Evolutionary conservation across 176 grass and related monocot species (phyloP).

Genomic region (Oryza glumipatula): DNA sequence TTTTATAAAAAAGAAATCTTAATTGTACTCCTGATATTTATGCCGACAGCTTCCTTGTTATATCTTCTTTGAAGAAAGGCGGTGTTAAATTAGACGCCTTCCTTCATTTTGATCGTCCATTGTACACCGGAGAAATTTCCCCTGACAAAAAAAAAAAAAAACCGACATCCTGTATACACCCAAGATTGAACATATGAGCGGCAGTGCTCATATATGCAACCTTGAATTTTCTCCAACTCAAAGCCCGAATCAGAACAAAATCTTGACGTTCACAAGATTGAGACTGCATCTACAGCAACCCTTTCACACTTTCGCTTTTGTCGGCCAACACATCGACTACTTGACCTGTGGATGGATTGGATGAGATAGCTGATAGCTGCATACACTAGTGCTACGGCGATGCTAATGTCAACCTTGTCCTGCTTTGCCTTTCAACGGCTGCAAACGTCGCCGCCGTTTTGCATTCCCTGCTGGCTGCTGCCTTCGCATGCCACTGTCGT

Average conservation of each 20-base stretch:
- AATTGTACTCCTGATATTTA: too few relatives aligned
- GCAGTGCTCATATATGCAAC: too few relatives aligned
- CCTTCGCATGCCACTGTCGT: background rate
- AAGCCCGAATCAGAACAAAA: background rate
- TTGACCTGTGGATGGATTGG: background rate
- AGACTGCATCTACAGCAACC: background rate
- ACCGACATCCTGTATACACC: background rate
- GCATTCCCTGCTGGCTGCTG: background rate
- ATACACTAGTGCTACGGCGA: background rate
- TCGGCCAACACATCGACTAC: slow-evolving; percentile 5
- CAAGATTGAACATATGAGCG: background rate
- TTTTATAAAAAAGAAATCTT: too few relatives aligned
- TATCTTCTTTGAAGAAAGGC: background rate
- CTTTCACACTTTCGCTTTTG: background rate
- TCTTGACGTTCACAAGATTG: background rate
- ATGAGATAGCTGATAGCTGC: background rate
- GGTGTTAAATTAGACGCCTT: background rate
- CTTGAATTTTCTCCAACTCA: background rate
- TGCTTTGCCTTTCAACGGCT: background rate
- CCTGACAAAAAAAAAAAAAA: background rate
- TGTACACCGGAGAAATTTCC: background rate
- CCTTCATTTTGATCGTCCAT: background rate
- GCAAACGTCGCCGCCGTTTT: background rate
- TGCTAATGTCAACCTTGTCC: background rate
- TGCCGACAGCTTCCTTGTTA: too few relatives aligned